Conservation (phyloP, 2,329 filamentous ascomycete genomes). For the Colletotrichum cereale region DNA sequence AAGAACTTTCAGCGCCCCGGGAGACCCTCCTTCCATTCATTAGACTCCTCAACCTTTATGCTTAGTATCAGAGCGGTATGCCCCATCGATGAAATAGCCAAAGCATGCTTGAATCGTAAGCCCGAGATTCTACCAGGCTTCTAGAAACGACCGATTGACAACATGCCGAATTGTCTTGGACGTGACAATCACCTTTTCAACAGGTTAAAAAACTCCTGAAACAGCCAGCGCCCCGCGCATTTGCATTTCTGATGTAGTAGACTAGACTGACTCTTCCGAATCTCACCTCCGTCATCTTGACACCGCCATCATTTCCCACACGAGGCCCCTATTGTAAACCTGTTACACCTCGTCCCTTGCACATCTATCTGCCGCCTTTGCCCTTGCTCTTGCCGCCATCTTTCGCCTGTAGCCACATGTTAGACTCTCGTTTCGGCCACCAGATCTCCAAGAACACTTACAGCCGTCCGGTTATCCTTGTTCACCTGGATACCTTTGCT, state of each 20-base stretch:
- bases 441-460: not conserved
- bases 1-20: too few relatives aligned
- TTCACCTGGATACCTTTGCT: constrained; percentile 8
- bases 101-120: not conserved
- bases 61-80: not conserved
- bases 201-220: accelerated
- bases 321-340: not conserved
- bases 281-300: not conserved
- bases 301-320: not conserved
- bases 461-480: constrained; percentile 19
- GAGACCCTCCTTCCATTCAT: not conserved
- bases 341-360: not conserved
- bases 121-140: not conserved
- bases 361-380: not conserved
- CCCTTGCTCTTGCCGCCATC: constrained; percentile 10
- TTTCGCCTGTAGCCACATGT: not conserved
- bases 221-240: not conserved
- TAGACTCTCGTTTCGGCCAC: not conserved
- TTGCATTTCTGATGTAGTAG: not conserved
- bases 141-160: too few relatives aligned
- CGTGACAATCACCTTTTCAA: not conserved
- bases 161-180: too few relatives aligned
- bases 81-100: not conserved
- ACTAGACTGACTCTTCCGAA: not conserved
- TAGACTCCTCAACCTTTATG: not conserved